These are phyloP conservation scores for Xylaria intraflava DNA, from an alignment of 495 filamentous ascomycete species.

Conservation along the genomic window DNA sequence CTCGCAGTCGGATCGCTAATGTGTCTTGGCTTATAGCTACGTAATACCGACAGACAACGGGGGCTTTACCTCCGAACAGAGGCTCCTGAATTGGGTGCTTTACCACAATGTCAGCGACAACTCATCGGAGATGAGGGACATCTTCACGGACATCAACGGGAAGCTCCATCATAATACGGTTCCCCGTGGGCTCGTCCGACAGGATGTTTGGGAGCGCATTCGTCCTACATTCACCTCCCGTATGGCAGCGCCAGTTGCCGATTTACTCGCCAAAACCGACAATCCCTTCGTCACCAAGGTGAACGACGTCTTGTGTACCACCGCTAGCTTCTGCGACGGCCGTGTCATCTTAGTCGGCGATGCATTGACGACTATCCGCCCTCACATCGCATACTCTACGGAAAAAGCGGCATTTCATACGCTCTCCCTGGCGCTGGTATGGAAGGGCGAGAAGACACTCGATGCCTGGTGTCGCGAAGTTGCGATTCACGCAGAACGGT, in stretches of 20 bases:
- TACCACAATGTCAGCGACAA: constrained; percentile 37
- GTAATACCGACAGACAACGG: constrained; percentile 40
- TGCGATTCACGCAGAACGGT: no score
- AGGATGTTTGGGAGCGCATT: constrained; percentile 37
- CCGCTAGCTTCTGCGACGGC: constrained; percentile 30
- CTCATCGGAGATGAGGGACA: constrained; percentile 29
- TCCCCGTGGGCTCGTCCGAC: constrained; percentile 33
- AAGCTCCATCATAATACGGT: constrained; percentile 35
- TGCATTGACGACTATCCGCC: constrained; percentile 42
- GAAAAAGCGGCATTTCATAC: constrained; percentile 37
- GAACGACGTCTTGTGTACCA: constrained; percentile 34
- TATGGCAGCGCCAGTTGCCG: no score
- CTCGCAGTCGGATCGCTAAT: no score
- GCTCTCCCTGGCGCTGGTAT: constrained; percentile 25
- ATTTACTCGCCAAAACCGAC: no score
- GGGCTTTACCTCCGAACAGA: constrained; percentile 27
- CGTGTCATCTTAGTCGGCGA: constrained; percentile 45
- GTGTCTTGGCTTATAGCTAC: constrained; percentile 31
- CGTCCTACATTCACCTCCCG: constrained; percentile 33
- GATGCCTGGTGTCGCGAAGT: no score
- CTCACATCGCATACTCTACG: constrained; percentile 40
- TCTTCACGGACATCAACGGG: constrained; percentile 42
- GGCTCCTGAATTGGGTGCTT: constrained; percentile 46
- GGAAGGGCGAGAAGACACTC: no score
- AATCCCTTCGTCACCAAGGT: constrained; percentile 44